Conservation (phyloP, 495 filamentous ascomycete species). For the Penicillium cinerascens region DNA sequence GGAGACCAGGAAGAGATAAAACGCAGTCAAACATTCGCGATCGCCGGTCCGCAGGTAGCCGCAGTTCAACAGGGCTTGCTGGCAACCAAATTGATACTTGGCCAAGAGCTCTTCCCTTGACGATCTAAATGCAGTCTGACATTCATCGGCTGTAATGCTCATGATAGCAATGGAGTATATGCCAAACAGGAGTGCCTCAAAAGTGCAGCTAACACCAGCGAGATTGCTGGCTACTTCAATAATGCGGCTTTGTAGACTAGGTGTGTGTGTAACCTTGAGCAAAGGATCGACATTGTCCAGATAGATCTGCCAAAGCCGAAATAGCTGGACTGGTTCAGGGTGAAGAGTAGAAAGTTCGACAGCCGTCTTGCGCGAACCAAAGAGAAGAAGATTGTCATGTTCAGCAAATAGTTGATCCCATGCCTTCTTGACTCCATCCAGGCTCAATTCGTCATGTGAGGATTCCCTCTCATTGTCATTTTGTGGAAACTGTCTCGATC, state of each 20-base stretch:
- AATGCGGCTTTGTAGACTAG: slow-evolving; percentile 45
- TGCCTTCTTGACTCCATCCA: slow-evolving; percentile 34
- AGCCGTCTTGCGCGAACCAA: slow-evolving; percentile 38
- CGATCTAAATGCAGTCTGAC: slow-evolving; percentile 36
- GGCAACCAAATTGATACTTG: slow-evolving; percentile 51
- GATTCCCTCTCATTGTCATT: slow-evolving; percentile 22
- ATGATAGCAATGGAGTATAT: slow-evolving; percentile 52
- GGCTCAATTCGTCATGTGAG: slow-evolving; percentile 25
- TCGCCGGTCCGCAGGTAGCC: slow-evolving; percentile 43
- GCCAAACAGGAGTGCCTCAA: slow-evolving; percentile 51
- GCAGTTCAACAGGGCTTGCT: slow-evolving; percentile 51
- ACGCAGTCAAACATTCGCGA: slow-evolving; percentile 55
- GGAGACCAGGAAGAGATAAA: slow-evolving; percentile 59
- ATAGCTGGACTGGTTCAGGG: slow-evolving; percentile 41
- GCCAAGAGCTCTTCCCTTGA: slow-evolving; percentile 43
- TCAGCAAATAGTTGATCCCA: slow-evolving; percentile 40
- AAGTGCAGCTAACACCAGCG: slow-evolving; percentile 11
- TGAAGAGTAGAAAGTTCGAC: slow-evolving; percentile 48
- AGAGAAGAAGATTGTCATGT: slow-evolving; percentile 45
- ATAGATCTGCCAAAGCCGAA: slow-evolving; percentile 48
- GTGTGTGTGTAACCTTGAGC: slow-evolving; percentile 51
- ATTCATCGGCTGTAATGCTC: slow-evolving; percentile 44
- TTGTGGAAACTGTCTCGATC: not conserved
- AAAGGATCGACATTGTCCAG: slow-evolving; percentile 51
- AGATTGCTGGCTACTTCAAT: slow-evolving; percentile 34